Evolutionary conservation across 441 rosid genomes (phyloP).

Genomic region (Biscutella laevigata): DNA sequence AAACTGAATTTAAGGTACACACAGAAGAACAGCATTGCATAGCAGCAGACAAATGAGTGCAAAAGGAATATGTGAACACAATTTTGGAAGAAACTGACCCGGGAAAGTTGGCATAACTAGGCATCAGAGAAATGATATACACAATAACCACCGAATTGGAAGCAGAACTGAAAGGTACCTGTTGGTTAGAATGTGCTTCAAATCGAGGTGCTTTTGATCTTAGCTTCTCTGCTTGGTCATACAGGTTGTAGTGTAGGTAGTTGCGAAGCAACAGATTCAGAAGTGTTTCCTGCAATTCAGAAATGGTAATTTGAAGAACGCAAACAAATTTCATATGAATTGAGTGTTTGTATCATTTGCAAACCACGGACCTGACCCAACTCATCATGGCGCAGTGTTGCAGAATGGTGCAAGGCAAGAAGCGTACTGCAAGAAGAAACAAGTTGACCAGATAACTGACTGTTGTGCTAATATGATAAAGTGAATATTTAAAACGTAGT

Average conservation of each 20-base stretch:
- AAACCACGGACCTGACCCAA: conserved; percentile 41
- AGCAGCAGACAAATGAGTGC: neutral
- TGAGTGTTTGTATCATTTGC: neutral
- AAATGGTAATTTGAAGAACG: neutral
- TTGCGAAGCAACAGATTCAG: conserved; percentile 47
- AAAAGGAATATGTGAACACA: neutral
- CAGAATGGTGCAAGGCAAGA: conserved; percentile 39
- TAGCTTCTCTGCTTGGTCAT: conserved; percentile 57
- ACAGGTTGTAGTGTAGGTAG: conserved; percentile 48
- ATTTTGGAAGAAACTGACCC: neutral
- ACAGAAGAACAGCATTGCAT: neutral
- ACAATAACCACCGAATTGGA: neutral
- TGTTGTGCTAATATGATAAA: neutral
- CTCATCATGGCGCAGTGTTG: conserved; percentile 44
- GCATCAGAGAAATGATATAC: neutral
- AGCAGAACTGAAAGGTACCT: conserved; percentile 25
- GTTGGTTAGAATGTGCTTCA: conserved; percentile 59
- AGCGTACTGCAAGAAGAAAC: conserved; percentile 28
- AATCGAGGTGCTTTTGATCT: conserved; percentile 57
- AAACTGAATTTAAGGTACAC: neutral
- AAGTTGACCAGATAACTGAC: neutral
- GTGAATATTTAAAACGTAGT: neutral
- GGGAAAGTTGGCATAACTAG: neutral
- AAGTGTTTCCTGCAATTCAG: conserved; percentile 47
- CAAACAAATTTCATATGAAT: neutral